Percentiles rank a stretch among this genome's conserved stretches.
These are phyloP conservation scores for Epichloe hybrida DNA, from an alignment of 2,329 filamentous ascomycete genomes.

Conservation along the genomic window DNA sequence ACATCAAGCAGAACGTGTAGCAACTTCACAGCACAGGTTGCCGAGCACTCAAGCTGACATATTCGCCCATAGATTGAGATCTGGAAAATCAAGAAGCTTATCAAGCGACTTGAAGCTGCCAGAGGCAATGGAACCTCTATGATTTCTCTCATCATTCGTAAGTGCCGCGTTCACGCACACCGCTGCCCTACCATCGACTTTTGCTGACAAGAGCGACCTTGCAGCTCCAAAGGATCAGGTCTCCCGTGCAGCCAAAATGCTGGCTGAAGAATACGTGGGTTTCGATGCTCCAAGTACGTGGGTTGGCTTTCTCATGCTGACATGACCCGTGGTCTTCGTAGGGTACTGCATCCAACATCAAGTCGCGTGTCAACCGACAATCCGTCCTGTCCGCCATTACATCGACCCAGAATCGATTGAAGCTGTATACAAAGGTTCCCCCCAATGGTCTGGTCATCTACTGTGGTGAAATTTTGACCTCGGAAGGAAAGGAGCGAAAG, in stretches of 20 bases:
- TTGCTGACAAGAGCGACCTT: slow-evolving; percentile 3
- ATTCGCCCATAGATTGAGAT: slow-evolving; percentile 45
- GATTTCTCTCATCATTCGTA: slow-evolving; percentile 98
- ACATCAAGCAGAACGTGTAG: neutral
- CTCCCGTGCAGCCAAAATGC: slow-evolving; percentile 94
- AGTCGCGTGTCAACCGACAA: slow-evolving; percentile 96
- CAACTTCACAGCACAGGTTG: neutral
- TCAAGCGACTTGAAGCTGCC: slow-evolving; percentile 94
- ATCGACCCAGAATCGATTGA: slow-evolving; percentile 95
- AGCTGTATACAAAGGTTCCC: slow-evolving; percentile 97
- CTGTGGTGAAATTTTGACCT: slow-evolving; percentile 99
- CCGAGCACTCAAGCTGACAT: slow-evolving; percentile 3
- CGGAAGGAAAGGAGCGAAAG: slow-evolving; percentile 96
- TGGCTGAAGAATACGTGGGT: slow-evolving; percentile 98
- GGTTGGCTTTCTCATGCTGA: slow-evolving; percentile 36
- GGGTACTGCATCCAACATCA: slow-evolving; percentile 99
- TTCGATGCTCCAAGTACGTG: neutral
- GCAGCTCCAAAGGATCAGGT: slow-evolving; percentile 95
- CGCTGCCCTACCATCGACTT: neutral
- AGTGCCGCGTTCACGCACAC: slow-evolving; percentile 21
- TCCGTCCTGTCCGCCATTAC: slow-evolving; percentile 97
- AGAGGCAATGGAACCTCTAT: slow-evolving; percentile 98
- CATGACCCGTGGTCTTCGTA: slow-evolving; percentile 20
- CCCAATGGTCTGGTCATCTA: slow-evolving; percentile 96
- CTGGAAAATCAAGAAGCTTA: slow-evolving; percentile 99